Percentiles rank a stretch among this genome's conserved stretches.
Evolutionary conservation across 2,329 filamentous ascomycete species (phyloP).

Genomic region (Pseudogymnoascus sp.): DNA sequence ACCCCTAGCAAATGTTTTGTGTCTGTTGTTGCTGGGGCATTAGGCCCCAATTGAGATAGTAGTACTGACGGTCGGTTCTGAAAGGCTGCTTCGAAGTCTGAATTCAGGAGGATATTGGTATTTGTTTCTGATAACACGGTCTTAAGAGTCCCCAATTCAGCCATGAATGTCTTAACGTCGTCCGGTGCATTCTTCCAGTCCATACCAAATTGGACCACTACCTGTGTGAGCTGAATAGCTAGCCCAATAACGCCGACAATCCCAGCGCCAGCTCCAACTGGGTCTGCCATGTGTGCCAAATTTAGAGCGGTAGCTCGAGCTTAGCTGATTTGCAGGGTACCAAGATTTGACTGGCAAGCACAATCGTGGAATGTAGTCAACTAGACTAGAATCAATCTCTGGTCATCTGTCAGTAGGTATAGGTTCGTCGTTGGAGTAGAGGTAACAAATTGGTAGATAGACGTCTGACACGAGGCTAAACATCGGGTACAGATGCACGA

Average conservation of each 20-base stretch:
- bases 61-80: constrained; percentile 18
- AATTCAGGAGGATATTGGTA: constrained; percentile 16
- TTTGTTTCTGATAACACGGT: constrained; percentile 17
- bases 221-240: constrained; percentile 17
- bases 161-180: constrained; percentile 17
- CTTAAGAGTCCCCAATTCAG: constrained; percentile 16
- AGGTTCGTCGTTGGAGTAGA: not conserved
- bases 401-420: not conserved
- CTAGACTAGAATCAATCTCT: not conserved
- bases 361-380: not conserved
- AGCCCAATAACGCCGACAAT: constrained; percentile 18
- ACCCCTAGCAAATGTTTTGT: constrained; percentile 11
- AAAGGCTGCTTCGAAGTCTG: constrained; percentile 21
- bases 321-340: not conserved
- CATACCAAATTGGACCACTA: constrained; percentile 17
- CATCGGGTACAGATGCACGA: not conserved
- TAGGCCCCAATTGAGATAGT: constrained; percentile 14
- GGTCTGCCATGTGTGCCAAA: constrained; percentile 15
- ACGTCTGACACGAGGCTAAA: not conserved
- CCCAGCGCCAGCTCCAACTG: constrained; percentile 16
- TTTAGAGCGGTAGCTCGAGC: not conserved
- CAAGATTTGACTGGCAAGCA: not conserved
- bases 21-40: constrained; percentile 11
- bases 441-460: not conserved
- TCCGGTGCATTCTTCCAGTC: constrained; percentile 20